Evolutionary conservation across 1,139 yeast genomes (phyloP), one percentile per base, ranked within the genome.

Genomic region (Diutina rugosa): DNA sequence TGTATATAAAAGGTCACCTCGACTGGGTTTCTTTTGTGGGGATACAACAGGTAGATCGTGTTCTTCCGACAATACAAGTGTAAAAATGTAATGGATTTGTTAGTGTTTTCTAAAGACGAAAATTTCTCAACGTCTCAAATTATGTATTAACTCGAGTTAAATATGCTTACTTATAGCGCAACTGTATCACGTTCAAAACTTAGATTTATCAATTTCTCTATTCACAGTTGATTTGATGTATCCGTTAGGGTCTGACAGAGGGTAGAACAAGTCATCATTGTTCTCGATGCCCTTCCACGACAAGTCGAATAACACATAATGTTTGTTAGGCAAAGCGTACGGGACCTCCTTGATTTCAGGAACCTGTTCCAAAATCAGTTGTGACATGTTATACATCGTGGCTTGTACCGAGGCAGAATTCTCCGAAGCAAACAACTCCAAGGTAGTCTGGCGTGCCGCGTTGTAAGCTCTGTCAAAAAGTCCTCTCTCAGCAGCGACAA

Each of bases 331-430:
- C 66, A 90, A 79, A 51, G 79, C 73, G 70, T 88, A 90, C 57
- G 84, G 71, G 51, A 90, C 96, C 54, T 76, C 75, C 59, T 75
- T 79, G 57, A 90, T 76, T 60, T 76, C 77, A 6, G 83, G 76
- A 58, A 81, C 85, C 56, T 65, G 67, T 56, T 74, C 76, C 67
- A 90, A 78, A 62, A 90, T 88, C 62, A 81, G 82, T 59, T 81
- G 77, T 48, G 89, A 79, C 93, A 90, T 90, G 77, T 90, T 88
- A 78, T 82, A 90, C 97, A 90, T 90, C 59, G 97, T 90, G 51
- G 96, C 96, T 74, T 90, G 97, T 55, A 90, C 97, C 21, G 95
- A 86, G 21, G 96, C 82, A 8, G 96, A 88, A 70, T 88, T 83
- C 70, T 90, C 97, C 56, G 78, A 70, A 28, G 97, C 96, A 71